Evolutionary conservation across 176 grass and related monocot species (phyloP).

Genomic region (Cymbopogon citratus): DNA sequence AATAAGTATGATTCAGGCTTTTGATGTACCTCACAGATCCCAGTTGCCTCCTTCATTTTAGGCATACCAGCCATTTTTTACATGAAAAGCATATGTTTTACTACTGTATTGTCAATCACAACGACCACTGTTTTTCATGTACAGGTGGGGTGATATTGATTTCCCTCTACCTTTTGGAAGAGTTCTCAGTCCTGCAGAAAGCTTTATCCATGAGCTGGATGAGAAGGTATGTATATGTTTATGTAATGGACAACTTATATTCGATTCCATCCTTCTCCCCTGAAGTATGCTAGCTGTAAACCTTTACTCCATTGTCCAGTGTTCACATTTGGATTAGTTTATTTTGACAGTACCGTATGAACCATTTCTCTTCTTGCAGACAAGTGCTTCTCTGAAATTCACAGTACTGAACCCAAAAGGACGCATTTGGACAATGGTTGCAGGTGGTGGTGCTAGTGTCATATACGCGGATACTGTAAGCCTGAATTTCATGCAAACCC

Average conservation of each 20-base stretch:
- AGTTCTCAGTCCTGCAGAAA: constrained; percentile 89
- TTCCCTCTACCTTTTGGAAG: constrained; percentile 94
- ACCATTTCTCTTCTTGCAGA: constrained; percentile 50
- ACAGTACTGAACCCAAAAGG: constrained; percentile 89
- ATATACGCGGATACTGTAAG: constrained; percentile 95
- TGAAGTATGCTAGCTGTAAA: background rate
- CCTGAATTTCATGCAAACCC: constrained; percentile 10
- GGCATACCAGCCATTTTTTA: background rate
- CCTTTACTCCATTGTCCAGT: background rate
- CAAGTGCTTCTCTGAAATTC: constrained; percentile 93
- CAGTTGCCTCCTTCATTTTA: background rate
- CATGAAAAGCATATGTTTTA: background rate
- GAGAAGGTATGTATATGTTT: constrained; percentile 66
- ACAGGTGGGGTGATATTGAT: constrained; percentile 78
- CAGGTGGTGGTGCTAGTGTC: constrained; percentile 91
- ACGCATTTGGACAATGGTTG: constrained; percentile 99
- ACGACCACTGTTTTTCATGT: background rate
- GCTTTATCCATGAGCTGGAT: constrained; percentile 84
- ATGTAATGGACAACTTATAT: constrained; percentile 17
- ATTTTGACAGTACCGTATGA: background rate
- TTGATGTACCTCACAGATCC: background rate
- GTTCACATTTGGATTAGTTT: background rate
- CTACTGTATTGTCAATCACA: background rate
- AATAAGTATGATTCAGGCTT: constrained; percentile 57
- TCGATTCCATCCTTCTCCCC: background rate